These are phyloP conservation scores for Metarhizium humberi DNA, from an alignment of 2,329 filamentous ascomycete genomes.

Conservation along the genomic window DNA sequence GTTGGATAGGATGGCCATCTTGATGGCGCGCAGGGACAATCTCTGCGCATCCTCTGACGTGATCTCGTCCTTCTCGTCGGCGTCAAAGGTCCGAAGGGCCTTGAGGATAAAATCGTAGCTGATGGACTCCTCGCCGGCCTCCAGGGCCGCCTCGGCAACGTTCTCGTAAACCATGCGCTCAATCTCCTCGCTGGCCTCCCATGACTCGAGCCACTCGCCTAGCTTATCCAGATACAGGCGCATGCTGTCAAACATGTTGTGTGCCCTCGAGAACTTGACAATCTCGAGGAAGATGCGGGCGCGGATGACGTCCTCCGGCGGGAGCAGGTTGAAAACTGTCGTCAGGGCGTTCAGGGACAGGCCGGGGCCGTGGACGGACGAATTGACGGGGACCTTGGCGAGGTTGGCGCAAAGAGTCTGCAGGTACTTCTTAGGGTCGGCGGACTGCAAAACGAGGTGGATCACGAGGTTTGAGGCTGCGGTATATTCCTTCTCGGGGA, in stretches of 20 bases:
- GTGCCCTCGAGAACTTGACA: constrained; percentile 67
- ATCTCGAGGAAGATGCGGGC: constrained; percentile 89
- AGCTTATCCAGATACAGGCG: constrained; percentile 77
- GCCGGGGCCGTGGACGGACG: constrained; percentile 73
- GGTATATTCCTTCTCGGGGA: constrained; percentile 93
- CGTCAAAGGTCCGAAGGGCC: constrained; percentile 52
- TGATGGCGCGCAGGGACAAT: constrained; percentile 48
- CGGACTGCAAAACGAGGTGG: constrained; percentile 80
- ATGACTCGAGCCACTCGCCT: constrained; percentile 70
- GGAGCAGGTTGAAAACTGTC: constrained; percentile 92
- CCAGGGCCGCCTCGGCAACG: constrained; percentile 70
- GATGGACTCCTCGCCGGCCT: constrained; percentile 62
- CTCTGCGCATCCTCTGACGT: constrained; percentile 51
- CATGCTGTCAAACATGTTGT: constrained; percentile 73
- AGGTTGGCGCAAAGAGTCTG: constrained; percentile 85
- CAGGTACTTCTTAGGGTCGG: constrained; percentile 77
- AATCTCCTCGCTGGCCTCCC: constrained; percentile 76
- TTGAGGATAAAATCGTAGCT: constrained; percentile 60
- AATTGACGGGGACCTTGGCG: constrained; percentile 74
- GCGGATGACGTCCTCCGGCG: constrained; percentile 65
- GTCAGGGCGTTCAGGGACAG: constrained; percentile 85
- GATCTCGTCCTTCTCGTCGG: constrained; percentile 43
- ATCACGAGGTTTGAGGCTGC: constrained; percentile 95
- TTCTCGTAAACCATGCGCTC: constrained; percentile 77
- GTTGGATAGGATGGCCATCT: constrained; percentile 42